Percentiles rank a stretch among this genome's conserved stretches.
phyloP scores from a whole-genome alignment of 495 filamentous ascomycete genomes.

The Hypoxylon perforatum region DNA sequence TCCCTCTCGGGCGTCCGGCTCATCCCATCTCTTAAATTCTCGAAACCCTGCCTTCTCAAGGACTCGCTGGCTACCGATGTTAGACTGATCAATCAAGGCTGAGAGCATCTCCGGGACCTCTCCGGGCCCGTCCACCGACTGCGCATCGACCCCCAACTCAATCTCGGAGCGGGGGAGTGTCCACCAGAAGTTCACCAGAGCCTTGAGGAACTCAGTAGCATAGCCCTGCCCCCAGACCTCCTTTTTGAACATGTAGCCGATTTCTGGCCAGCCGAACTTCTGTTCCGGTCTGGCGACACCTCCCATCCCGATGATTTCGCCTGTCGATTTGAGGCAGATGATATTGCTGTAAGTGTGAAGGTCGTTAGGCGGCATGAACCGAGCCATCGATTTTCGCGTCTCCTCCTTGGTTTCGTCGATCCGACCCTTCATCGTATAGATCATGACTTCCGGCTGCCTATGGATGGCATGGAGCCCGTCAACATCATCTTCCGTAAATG shows the following conservation, averaged over 20 bases:
- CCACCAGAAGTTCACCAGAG: constrained; percentile 46
- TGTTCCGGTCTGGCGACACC: constrained; percentile 18
- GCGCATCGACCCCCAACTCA: constrained; percentile 42
- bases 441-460: constrained; percentile 63
- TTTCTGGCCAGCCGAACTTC: constrained; percentile 46
- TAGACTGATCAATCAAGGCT: constrained; percentile 41
- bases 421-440: constrained; percentile 50
- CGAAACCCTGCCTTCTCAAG: constrained; percentile 51
- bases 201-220: constrained; percentile 52
- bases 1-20: constrained; percentile 34
- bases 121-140: constrained; percentile 30
- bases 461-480: constrained; percentile 53
- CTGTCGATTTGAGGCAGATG: constrained; percentile 42
- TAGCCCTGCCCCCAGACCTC: constrained; percentile 53
- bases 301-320: constrained; percentile 44
- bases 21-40: constrained; percentile 41
- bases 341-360: constrained; percentile 43
- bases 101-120: constrained; percentile 45
- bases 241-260: constrained; percentile 51
- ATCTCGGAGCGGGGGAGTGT: constrained; percentile 48
- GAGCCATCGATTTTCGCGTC: constrained; percentile 50
- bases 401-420: constrained; percentile 52
- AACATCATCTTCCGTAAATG: constrained; percentile 51
- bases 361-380: constrained; percentile 51
- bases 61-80: constrained; percentile 47